phyloP scores from a whole-genome alignment of 2,329 filamentous ascomycete genomes.

The Trichoderma harzianum region DNA sequence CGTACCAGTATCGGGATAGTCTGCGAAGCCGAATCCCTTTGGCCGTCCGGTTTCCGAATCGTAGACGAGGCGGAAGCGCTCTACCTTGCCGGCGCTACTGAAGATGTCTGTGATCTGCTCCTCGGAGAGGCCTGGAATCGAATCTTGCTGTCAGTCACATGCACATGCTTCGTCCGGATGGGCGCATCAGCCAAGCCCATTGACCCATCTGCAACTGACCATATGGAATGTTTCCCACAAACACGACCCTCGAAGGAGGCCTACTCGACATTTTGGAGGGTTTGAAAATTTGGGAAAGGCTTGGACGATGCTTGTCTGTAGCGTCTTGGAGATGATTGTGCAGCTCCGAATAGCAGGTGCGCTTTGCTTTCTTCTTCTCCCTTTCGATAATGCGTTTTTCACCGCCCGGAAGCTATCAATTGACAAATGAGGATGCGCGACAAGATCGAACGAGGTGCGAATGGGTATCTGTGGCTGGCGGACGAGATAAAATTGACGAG shows the following conservation, averaged over 20 bases:
- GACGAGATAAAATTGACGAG: background rate
- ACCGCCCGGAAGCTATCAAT: background rate
- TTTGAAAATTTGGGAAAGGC: slow-evolving; percentile 7
- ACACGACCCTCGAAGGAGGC: slow-evolving; percentile 74
- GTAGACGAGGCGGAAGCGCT: slow-evolving; percentile 90
- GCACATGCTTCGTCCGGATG: background rate
- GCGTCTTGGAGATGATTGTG: background rate
- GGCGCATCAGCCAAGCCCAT: background rate
- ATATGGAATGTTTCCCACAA: slow-evolving; percentile 84
- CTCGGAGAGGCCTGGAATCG: slow-evolving; percentile 78
- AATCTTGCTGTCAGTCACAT: slow-evolving; percentile 22
- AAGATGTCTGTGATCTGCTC: slow-evolving; percentile 96
- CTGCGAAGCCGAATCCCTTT: slow-evolving; percentile 95
- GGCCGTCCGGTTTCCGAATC: slow-evolving; percentile 92
- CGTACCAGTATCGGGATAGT: slow-evolving; percentile 85
- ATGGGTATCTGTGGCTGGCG: background rate
- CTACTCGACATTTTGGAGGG: slow-evolving; percentile 60
- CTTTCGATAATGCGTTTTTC: background rate
- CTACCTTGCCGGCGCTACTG: slow-evolving; percentile 81
- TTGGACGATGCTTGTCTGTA: background rate
- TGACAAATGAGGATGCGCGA: background rate
- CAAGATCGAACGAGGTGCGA: background rate
- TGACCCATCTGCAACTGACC: slow-evolving; percentile 43
- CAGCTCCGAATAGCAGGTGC: background rate
- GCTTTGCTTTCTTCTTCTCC: background rate